Evolutionary conservation across 768 basidiomycete genomes (phyloP).

Genomic region (Dioszegia aurantiaca): DNA sequence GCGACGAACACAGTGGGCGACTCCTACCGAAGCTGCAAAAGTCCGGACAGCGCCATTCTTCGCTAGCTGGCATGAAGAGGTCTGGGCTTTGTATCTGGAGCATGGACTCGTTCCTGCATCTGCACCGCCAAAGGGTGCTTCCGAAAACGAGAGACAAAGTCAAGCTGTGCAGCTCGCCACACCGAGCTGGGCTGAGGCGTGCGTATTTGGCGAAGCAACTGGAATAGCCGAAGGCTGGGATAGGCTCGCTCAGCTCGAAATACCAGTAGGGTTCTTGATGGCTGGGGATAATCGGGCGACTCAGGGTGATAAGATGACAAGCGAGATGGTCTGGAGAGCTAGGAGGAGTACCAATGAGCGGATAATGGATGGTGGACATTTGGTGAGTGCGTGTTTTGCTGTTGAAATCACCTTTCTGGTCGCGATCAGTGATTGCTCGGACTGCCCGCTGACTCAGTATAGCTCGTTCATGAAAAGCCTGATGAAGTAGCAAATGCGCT

Average conservation of each 20-base stretch:
- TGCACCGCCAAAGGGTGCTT: too few species aligned
- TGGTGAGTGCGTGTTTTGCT: constrained; percentile 24
- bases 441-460: too few species aligned
- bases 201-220: constrained; percentile 27
- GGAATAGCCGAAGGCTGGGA: constrained; percentile 38
- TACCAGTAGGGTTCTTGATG: constrained; percentile 41
- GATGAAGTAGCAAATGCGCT: constrained; percentile 35
- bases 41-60: constrained; percentile 33
- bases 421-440: too few species aligned
- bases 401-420: too few species aligned
- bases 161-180: constrained; percentile 33
- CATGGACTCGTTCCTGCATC: constrained; percentile 29
- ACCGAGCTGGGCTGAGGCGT: constrained; percentile 38
- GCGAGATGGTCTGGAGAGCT: constrained; percentile 35
- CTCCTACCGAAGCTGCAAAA: constrained; percentile 15
- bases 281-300: constrained; percentile 35
- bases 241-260: constrained; percentile 24
- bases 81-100: constrained; percentile 24
- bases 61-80: constrained; percentile 28
- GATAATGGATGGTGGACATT: constrained; percentile 36
- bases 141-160: not conserved
- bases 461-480: constrained; percentile 44
- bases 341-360: constrained; percentile 27
- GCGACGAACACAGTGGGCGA: constrained; percentile 22
- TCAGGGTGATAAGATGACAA: constrained; percentile 24